Conservation (phyloP, 2,329 filamentous ascomycete species). For the Ploettnerulaceae sp. region DNA sequence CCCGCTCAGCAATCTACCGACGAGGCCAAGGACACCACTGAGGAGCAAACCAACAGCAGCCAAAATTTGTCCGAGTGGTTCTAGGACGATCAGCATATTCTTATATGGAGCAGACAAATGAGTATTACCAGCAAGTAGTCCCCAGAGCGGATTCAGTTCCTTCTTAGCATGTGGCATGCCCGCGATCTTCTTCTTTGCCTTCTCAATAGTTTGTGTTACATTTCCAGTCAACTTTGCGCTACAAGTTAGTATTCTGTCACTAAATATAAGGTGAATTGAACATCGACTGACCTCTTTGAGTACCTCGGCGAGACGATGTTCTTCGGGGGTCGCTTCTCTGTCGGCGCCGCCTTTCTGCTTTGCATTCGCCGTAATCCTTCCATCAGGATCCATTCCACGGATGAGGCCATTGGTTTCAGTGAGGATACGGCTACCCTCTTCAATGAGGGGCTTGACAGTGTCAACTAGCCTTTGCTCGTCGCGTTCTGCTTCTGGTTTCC, state of each 20-base stretch:
- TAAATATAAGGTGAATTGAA: not conserved
- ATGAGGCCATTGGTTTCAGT: constrained; percentile 83
- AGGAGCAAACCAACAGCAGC: constrained; percentile 81
- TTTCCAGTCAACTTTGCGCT: constrained; percentile 60
- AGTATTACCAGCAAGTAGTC: constrained; percentile 46
- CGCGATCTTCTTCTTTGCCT: constrained; percentile 80
- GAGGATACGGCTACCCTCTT: constrained; percentile 77
- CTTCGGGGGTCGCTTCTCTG: constrained; percentile 74
- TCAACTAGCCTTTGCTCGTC: constrained; percentile 87
- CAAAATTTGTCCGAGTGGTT: constrained; percentile 89
- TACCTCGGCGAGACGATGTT: constrained; percentile 76
- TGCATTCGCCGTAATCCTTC: constrained; percentile 76
- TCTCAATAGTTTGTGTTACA: constrained; percentile 79
- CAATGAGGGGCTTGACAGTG: constrained; percentile 81
- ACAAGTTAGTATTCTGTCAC: not conserved
- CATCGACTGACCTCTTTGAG: constrained; percentile 61
- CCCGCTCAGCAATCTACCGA: constrained; percentile 68
- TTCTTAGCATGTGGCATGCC: constrained; percentile 95
- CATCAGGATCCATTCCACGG: constrained; percentile 83
- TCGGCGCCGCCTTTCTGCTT: constrained; percentile 75
- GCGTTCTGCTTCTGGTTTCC: constrained; percentile 77
- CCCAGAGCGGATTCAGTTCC: constrained; percentile 88
- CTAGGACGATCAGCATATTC: constrained; percentile 31
- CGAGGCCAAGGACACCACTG: constrained; percentile 76
- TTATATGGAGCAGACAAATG: not conserved